Conservation (phyloP, 139 green algal species). For the Nannochloris sp. region DNA sequence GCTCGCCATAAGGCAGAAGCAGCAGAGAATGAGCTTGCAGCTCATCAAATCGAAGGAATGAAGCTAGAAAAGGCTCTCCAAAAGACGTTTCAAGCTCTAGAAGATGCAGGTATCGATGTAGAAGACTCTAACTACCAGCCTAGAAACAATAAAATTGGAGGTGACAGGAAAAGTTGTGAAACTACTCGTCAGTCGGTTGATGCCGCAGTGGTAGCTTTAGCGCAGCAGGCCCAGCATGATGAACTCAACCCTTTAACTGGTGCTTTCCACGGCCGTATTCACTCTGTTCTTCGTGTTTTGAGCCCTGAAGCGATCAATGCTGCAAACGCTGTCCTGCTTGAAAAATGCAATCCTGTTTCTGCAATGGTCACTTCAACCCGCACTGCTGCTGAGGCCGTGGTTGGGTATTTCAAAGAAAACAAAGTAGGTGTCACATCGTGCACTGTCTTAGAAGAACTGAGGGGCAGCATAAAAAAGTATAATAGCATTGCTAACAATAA, state of each 20-base stretch:
- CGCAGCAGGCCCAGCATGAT: constrained; percentile 1
- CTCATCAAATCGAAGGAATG: no score
- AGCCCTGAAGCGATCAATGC: neutral
- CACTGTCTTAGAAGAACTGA: constrained; percentile 40
- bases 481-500: no score
- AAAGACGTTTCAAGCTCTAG: no score
- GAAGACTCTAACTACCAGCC: no score
- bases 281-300: constrained; percentile 23
- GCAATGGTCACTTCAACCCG: constrained; percentile 33
- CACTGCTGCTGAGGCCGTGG: constrained; percentile 7
- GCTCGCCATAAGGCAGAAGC: no score
- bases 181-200: constrained; percentile 18
- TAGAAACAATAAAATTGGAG: no score
- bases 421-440: constrained; percentile 28
- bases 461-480: no score
- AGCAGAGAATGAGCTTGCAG: no score
- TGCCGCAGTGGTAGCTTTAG: constrained; percentile 19
- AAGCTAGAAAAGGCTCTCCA: no score
- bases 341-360: constrained; percentile 27
- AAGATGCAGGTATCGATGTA: no score
- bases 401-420: constrained; percentile 25
- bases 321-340: constrained; percentile 40
- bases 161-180: no score
- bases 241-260: no score
- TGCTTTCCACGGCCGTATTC: constrained; percentile 31